phyloP scores from a whole-genome alignment of 108 stramenopile species.

The Poteriospumella lacustris region DNA sequence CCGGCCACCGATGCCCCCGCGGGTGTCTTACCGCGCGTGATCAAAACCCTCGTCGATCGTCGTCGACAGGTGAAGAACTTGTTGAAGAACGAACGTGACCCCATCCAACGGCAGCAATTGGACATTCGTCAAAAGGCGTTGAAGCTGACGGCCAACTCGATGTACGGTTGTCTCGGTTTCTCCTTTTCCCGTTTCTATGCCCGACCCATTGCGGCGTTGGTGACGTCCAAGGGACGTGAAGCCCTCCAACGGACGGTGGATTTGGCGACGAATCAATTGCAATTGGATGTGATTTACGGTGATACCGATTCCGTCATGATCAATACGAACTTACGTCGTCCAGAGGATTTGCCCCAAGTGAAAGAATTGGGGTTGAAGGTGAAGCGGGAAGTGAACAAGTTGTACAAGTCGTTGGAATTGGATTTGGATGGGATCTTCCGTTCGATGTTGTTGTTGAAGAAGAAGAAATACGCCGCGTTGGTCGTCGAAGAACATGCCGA shows the following conservation, averaged over 20 bases:
- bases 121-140: slow-evolving; percentile 97
- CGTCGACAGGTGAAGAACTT: slow-evolving; percentile 84
- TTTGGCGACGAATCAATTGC: slow-evolving; percentile 79
- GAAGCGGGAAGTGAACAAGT: slow-evolving; percentile 90
- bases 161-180: slow-evolving; percentile 99
- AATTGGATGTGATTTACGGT: slow-evolving; percentile 97
- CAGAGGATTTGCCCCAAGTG: slow-evolving; percentile 71
- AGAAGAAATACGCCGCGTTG: slow-evolving; percentile 98
- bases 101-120: slow-evolving; percentile 56
- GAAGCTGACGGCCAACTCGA: slow-evolving; percentile 97
- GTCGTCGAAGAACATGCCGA: slow-evolving; percentile 66
- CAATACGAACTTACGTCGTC: slow-evolving; percentile 87
- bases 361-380: slow-evolving; percentile 75
- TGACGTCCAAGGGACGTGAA: slow-evolving; percentile 95
- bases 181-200: slow-evolving; percentile 90
- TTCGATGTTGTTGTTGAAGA: slow-evolving; percentile 92
- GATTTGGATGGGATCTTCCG: slow-evolving; percentile 95
- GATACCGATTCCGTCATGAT: slow-evolving; percentile 99
- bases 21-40: slow-evolving; percentile 91
- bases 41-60: slow-evolving; percentile 86
- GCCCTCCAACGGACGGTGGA: slow-evolving; percentile 92
- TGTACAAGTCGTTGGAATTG: slow-evolving; percentile 91
- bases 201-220: slow-evolving; percentile 92
- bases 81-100: slow-evolving; percentile 61
- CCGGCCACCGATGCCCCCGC: slow-evolving; percentile 63